Base-by-base conservation (phyloP, 768 basidiomycete genomes). In the Serendipita sp. region DNA sequence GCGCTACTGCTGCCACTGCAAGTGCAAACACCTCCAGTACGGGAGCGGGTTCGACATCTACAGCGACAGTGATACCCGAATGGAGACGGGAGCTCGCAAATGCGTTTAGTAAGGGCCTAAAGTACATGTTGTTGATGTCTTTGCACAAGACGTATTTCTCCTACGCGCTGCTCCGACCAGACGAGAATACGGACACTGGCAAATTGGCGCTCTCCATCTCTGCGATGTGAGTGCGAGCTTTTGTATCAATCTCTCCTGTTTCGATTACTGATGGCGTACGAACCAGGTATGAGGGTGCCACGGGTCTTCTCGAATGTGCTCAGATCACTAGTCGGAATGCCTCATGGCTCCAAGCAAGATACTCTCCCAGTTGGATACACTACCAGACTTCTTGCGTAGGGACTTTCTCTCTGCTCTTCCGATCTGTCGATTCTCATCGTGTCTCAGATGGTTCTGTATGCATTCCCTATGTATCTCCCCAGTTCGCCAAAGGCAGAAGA, bases 61-160 rank as follows among this genome's bases (percentile, higher is more conserved):
- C 45, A 46, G 18, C 45, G 48, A 51, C 48, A n/a, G 48, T n/a
- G n/a, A 5, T n/a, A 8, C 48, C 48, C n/a, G 18, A 18, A 5
- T 51, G 48, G 48, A 28, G 16, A 10, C 11, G 28, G 0, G 56
- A 60, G 10, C 10, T 38, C 35, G 37, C 37, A 34, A 38, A 32
- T 4, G 30, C 56, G 28, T 60, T 34, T 18, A 60, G 16, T 35
- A 28, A 37, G 8, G 28, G 30, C 30, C 30, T 60, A 24, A 60
- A 60, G 2, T 60, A 35, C 56, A 28, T 60, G 28, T 11, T 60
- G 56, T 30, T 60, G 28, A 28, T 60, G 18, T 30, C 56, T 10
- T 35, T 60, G 28, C 56, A 60, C 37, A 32, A 38, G 56, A 60
- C 56, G n/a, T 60, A 60, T 38, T 60, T 60, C 37, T 60, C 56